Evolutionary conservation across 345 rosid species (phyloP).

Genomic region (Acer yangbiense): DNA sequence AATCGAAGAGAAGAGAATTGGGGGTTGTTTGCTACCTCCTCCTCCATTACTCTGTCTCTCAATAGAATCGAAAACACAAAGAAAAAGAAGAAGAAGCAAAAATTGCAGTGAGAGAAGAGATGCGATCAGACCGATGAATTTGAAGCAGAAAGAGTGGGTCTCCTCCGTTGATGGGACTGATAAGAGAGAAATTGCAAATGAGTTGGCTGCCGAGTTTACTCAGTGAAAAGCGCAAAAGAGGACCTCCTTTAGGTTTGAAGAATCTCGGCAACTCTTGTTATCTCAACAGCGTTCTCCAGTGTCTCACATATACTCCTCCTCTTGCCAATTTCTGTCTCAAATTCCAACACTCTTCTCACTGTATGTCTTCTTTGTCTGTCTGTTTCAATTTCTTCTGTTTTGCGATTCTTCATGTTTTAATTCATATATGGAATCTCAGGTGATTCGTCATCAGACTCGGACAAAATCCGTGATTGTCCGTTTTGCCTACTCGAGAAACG

Average conservation of each 20-base stretch:
- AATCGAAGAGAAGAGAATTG: neutral
- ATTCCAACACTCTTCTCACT: constrained; percentile 76
- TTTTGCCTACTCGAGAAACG: constrained; percentile 86
- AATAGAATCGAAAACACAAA: neutral
- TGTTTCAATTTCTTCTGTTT: neutral
- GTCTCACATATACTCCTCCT: constrained; percentile 98
- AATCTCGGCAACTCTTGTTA: constrained; percentile 98
- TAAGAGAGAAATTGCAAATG: constrained; percentile 63
- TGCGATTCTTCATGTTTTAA: neutral
- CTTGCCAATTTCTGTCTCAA: constrained; percentile 95
- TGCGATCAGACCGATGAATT: constrained; percentile 17
- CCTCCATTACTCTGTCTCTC: neutral
- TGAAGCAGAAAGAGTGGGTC: neutral
- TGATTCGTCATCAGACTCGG: constrained; percentile 56
- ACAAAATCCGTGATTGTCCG: constrained; percentile 76
- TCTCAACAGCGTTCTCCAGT: constrained; percentile 90
- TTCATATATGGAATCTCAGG: constrained; percentile 35
- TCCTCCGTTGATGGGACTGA: constrained; percentile 47
- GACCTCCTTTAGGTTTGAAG: constrained; percentile 86
- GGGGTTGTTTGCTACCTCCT: constrained; percentile 6
- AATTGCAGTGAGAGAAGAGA: too few relatives aligned
- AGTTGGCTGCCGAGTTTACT: constrained; percentile 93
- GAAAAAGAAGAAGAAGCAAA: neutral
- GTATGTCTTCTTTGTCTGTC: constrained; percentile 31
- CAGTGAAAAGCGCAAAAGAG: constrained; percentile 69